phyloP scores from a whole-genome alignment of 768 basidiomycete species.

The Tylopilus vinaceipallidus region DNA sequence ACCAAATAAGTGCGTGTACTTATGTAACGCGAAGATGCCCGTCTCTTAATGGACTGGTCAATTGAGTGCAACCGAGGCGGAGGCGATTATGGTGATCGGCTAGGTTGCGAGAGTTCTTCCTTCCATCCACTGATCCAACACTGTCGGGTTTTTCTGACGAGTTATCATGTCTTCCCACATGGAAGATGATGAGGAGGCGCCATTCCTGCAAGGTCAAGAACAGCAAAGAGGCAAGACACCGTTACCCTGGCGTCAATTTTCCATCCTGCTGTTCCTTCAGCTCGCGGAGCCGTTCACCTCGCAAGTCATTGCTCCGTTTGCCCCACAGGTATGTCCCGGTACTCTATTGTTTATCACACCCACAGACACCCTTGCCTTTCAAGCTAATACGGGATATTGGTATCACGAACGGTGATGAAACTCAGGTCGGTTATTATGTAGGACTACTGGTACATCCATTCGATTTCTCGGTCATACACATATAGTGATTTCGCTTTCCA shows the following conservation, averaged over 20 bases:
- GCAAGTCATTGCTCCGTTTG: slow-evolving; percentile 75
- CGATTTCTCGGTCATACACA: too few species aligned
- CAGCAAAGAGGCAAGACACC: slow-evolving; percentile 47
- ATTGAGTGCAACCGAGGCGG: too few species aligned
- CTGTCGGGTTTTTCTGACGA: too few species aligned
- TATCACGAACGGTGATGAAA: too few species aligned
- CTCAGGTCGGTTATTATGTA: slow-evolving; percentile 72
- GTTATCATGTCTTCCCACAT: too few species aligned
- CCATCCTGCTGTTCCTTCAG: slow-evolving; percentile 69
- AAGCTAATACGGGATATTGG: slow-evolving; percentile 71
- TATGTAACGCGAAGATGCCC: too few species aligned
- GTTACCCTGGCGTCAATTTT: slow-evolving; percentile 68
- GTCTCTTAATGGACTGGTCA: too few species aligned
- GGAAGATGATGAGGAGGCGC: slow-evolving; percentile 64
- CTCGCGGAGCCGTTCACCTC: slow-evolving; percentile 76
- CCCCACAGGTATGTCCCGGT: slow-evolving; percentile 54
- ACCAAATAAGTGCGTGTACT: too few species aligned
- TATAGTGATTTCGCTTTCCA: slow-evolving; percentile 27
- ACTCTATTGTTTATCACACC: not conserved
- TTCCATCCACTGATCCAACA: too few species aligned
- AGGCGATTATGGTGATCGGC: not conserved
- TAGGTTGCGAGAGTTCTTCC: not conserved
- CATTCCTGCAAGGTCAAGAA: slow-evolving; percentile 46
- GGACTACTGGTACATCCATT: slow-evolving; percentile 58
- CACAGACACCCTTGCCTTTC: not conserved